Conservation (phyloP, 208 protist species). For the Crithidia expoeki region DNA sequence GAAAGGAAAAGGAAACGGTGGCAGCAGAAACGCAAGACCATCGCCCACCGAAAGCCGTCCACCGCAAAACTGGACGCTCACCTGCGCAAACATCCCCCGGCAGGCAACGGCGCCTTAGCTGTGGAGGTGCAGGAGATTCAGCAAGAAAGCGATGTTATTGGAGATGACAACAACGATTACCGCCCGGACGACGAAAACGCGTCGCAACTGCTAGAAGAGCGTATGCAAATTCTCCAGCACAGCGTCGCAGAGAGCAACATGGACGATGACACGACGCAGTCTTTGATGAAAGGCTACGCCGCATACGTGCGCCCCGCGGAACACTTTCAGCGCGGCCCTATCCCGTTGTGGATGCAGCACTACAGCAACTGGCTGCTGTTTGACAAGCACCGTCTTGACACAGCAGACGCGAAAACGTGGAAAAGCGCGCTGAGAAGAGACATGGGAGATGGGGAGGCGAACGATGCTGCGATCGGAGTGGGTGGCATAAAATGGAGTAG, state of each 20-base stretch:
- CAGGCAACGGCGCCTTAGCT: background rate
- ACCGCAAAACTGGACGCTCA: slow-evolving; percentile 6
- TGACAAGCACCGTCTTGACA: slow-evolving; percentile 18
- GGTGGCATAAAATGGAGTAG: no score
- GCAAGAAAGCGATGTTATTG: background rate
- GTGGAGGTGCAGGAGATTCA: background rate
- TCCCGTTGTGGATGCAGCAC: slow-evolving; percentile 54
- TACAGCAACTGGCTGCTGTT: slow-evolving; percentile 51
- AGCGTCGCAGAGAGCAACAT: no score
- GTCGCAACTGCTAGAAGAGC: slow-evolving; percentile 16
- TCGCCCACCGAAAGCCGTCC: background rate
- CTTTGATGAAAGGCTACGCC: background rate
- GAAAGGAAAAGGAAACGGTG: background rate
- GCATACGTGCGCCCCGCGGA: slow-evolving; percentile 10
- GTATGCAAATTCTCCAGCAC: slow-evolving; percentile 10
- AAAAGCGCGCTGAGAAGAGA: background rate
- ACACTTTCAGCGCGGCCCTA: slow-evolving; percentile 30
- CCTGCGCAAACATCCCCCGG: background rate
- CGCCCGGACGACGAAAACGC: slow-evolving; percentile 25
- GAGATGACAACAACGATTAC: slow-evolving; percentile 15
- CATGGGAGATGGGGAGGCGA: background rate
- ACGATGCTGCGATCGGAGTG: background rate
- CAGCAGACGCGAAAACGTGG: background rate
- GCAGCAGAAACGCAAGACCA: background rate
- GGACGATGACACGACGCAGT: background rate